phyloP scores from a whole-genome alignment of 257 asterid species.

The Asclepias syriaca region DNA sequence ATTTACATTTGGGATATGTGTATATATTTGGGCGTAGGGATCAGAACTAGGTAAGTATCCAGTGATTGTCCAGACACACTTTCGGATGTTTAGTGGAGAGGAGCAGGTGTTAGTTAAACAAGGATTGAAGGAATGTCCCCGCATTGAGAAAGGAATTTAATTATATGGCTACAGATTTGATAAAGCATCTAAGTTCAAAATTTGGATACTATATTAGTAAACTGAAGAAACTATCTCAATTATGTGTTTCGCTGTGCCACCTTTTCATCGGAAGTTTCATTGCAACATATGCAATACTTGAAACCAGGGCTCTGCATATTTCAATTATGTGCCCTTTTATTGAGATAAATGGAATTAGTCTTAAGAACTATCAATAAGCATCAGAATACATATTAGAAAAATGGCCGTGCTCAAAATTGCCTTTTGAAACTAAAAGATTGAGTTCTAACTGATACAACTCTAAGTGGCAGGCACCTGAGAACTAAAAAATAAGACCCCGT shows the following conservation, averaged over 20 bases:
- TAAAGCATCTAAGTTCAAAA: background rate
- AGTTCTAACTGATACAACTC: background rate
- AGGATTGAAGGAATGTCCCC: background rate
- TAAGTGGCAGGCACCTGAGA: background rate
- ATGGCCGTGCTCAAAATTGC: conserved; percentile 8
- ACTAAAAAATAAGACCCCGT: background rate
- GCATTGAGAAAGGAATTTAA: background rate
- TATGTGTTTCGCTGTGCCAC: background rate
- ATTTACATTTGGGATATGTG: background rate
- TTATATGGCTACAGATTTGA: background rate
- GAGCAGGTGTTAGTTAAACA: background rate
- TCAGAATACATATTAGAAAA: background rate
- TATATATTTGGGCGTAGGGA: background rate
- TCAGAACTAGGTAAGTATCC: background rate
- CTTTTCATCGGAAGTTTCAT: too few relatives aligned
- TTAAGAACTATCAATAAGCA: background rate
- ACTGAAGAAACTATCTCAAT: background rate
- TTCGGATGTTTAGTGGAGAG: background rate
- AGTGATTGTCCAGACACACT: background rate
- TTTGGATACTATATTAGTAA: background rate
- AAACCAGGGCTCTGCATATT: too few relatives aligned
- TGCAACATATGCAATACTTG: background rate
- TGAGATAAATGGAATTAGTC: background rate
- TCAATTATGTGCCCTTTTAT: background rate
- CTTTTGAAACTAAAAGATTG: background rate